phyloP scores from a whole-genome alignment of 2,329 filamentous ascomycete genomes.

The Sarocladium oryzae region DNA sequence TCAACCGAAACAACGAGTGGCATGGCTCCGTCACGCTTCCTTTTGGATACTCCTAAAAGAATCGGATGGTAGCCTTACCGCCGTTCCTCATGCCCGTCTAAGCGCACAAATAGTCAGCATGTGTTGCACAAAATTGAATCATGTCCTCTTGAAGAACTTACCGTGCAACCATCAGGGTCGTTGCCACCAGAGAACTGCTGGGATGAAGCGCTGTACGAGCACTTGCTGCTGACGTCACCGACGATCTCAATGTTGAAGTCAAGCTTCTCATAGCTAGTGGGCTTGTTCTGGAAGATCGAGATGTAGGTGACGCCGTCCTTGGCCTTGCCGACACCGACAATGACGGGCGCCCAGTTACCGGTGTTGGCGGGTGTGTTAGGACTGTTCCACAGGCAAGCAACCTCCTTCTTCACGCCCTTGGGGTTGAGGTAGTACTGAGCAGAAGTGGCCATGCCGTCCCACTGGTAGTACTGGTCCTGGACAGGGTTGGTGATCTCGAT shows the following conservation, averaged over 20 bases:
- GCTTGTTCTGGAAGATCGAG: constrained; percentile 77
- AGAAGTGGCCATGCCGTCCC: constrained; percentile 68
- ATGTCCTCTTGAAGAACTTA: constrained; percentile 42
- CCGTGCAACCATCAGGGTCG: constrained; percentile 63
- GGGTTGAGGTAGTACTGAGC: constrained; percentile 98
- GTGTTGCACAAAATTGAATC: not conserved
- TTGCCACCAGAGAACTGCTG: constrained; percentile 53
- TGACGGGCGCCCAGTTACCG: constrained; percentile 84
- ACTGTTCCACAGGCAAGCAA: constrained; percentile 71
- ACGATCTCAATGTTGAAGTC: constrained; percentile 73
- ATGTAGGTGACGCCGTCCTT: constrained; percentile 63
- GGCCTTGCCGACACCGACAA: constrained; percentile 73
- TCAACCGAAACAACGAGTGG: constrained; percentile 18
- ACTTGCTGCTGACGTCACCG: constrained; percentile 54
- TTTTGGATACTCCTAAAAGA: constrained; percentile 28
- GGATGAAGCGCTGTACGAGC: constrained; percentile 52
- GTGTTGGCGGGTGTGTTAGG: constrained; percentile 42
- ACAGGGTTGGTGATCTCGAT: constrained; percentile 69
- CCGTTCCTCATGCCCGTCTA: constrained; percentile 38
- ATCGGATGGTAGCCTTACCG: constrained; percentile 37
- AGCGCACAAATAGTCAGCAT: too few relatives aligned
- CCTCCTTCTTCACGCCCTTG: constrained; percentile 55
- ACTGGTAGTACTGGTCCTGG: constrained; percentile 66
- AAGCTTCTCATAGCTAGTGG: constrained; percentile 57
- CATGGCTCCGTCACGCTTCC: not conserved